Base-by-base conservation (phyloP, 139 green algal species). In the Pleodorina starrii region DNA sequence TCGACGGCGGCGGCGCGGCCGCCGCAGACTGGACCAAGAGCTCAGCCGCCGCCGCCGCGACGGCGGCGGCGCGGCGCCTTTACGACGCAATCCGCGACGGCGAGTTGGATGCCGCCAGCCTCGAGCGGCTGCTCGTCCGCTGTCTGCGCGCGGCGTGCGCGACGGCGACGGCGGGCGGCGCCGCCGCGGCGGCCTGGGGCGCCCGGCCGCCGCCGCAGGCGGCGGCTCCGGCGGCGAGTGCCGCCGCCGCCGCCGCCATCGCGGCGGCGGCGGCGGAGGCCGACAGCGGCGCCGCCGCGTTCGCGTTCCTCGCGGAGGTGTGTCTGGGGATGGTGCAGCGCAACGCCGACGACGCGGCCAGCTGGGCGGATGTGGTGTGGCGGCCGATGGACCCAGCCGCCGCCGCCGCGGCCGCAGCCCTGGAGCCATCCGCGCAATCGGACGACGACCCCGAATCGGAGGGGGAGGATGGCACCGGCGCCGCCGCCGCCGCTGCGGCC, bases 251-350 rank as follows among this genome's bases (percentile, higher is more conserved):
- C 42, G 27, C 21, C 57, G 38, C 57, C 40, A 7, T 77, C 35
- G 42, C 74, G 46, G 43, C 74, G 54, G 59, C 54, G 36, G 35
- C 36, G 54, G 27, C 54, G 36, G 79, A 48, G 35, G 5, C 38
- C n/a, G 54, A 42, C 2, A 71, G 16, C 57, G 68, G n/a, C 38
- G 63, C 43, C 36, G 35, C 84, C 1, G 68, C 71, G 25, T n/a
- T 82, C n/a, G 69, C 50, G 14, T 35, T 89, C 29, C 48, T 89
- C 48, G 69, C 50, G 16, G 84, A 89, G 84, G 84, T 89, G 14
- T n/a, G 23, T 0, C 36, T 82, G 48, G 84, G 32, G 12, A 38
- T 89, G 5, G 25, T 69, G 16, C 48, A 59, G 16, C 23, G 35
- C 6, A 71, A 88, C 46, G 66, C 82, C 0, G 23, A 69, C 43